Conservation (phyloP, 106 monocot species). For the Acorus gramineus region DNA sequence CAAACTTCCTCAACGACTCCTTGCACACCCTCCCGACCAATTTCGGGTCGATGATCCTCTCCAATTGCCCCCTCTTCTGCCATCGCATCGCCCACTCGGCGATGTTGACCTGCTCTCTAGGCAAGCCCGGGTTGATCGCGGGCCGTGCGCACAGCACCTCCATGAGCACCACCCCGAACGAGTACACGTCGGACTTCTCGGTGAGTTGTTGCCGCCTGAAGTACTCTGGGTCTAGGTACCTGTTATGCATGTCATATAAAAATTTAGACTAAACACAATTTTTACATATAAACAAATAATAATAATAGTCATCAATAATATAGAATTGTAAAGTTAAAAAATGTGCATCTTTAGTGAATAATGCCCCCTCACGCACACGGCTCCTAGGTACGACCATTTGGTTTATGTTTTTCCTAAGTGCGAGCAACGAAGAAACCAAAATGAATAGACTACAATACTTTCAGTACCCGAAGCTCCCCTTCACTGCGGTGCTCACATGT, state of each 20-base stretch:
- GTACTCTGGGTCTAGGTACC: constrained; percentile 57
- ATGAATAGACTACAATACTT: too few species aligned
- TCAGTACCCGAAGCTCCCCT: constrained; percentile 41
- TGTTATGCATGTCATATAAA: too few species aligned
- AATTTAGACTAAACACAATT: too few species aligned
- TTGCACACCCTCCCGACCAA: constrained; percentile 31
- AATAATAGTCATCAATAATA: too few species aligned
- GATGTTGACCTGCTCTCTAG: constrained; percentile 56
- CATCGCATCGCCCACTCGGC: constrained; percentile 51
- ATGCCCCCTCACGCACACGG: too few species aligned
- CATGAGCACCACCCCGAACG: constrained; percentile 51
- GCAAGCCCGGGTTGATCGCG: constrained; percentile 39
- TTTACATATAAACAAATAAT: too few species aligned
- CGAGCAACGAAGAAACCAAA: too few species aligned
- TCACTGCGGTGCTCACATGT: constrained; percentile 56
- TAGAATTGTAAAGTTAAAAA: too few species aligned
- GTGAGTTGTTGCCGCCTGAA: constrained; percentile 43
- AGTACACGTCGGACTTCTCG: constrained; percentile 47
- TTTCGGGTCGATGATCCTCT: constrained; percentile 36
- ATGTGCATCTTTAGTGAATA: too few species aligned
- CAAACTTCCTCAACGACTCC: constrained; percentile 41
- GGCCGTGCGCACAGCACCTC: constrained; percentile 66
- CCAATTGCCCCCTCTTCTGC: constrained; percentile 43
- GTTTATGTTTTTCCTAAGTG: too few species aligned
- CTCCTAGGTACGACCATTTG: too few species aligned